Base-by-base conservation (phyloP, 2,329 filamentous ascomycete species). In the Lachnellula arida region DNA sequence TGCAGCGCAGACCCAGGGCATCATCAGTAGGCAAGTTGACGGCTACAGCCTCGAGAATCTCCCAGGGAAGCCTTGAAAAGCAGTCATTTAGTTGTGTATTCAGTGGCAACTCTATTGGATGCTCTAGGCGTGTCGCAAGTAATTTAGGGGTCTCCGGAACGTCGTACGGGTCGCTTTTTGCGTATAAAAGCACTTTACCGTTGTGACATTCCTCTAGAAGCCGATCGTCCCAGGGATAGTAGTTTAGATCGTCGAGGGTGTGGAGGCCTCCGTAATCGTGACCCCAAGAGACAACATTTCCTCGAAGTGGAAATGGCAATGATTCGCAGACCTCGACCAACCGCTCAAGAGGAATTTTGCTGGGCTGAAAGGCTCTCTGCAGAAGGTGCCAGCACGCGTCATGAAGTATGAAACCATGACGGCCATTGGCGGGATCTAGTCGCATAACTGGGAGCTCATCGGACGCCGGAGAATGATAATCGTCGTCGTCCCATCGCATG, bases 301-400 rank as follows among this genome's bases (percentile, higher is more conserved):
- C 51, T 53, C 37, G 9, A 17, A 22, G 37, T 23, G 39, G 47
- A 50, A 44, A 50, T 46, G 53, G 53, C n/a, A 49, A 47, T 23
- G 53, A 55, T 23, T 25, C 14, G 53, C 53, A 55, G 34, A 50
- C 25, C 37, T 55, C 47, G 28, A 55, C 15, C 23, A 55, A 47
- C 43, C 17, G 17, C 25, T 49, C 17, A 39, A 17, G 23, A 28
- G 53, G 47, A 12, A 55, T 46, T 28, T 32, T 25, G 25, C 52
- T 43, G 22, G 54, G 54, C 8, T 17, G 37, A 42, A 35, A 44
- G 44, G 49, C 49, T 42, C 37, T 51, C 54, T 51, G 22, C 42
- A 56, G 54, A 51, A 56, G 49, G 23, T 39, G 42, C 32, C 49
- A 56, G 43, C 54, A 52, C 25, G 42, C 49, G 39, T 51, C 54